phyloP scores from a whole-genome alignment of 192 early-diverging fungal species.

The Pilobolus umbonatus region DNA sequence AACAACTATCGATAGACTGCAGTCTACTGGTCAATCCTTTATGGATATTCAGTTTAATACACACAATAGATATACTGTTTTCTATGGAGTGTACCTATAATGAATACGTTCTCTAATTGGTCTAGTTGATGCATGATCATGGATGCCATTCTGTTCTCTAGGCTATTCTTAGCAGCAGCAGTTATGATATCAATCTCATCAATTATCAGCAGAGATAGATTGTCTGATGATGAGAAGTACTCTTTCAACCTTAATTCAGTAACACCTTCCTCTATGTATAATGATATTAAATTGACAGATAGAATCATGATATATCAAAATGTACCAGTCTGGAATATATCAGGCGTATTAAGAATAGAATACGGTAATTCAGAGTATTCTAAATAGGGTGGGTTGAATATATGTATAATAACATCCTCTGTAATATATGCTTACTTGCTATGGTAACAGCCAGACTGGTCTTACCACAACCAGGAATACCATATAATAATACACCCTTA shows the following conservation, averaged over 20 bases:
- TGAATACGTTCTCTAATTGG: conserved; percentile 38
- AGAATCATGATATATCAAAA: too few relatives aligned
- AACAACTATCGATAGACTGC: conserved; percentile 42
- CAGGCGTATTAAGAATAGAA: conserved; percentile 13
- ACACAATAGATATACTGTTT: too few relatives aligned
- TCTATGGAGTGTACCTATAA: conserved; percentile 37
- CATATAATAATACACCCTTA: conserved; percentile 43
- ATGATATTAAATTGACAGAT: background rate
- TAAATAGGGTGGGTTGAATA: background rate
- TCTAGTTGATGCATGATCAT: conserved; percentile 27
- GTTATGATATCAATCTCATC: conserved; percentile 57
- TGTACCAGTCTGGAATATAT: conserved; percentile 17
- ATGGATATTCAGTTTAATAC: background rate
- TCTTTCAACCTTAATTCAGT: conserved; percentile 44
- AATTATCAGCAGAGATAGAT: conserved; percentile 44
- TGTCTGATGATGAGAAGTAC: conserved; percentile 39
- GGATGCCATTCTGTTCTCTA: conserved; percentile 8
- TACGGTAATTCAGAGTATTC: conserved; percentile 12
- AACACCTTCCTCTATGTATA: conserved; percentile 45
- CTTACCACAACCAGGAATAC: conserved; percentile 52
- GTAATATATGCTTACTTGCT: conserved; percentile 18
- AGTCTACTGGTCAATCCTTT: conserved; percentile 49
- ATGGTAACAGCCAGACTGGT: conserved; percentile 40
- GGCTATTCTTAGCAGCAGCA: conserved; percentile 33
- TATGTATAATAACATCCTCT: background rate